Percentiles rank a stretch among this genome's conserved stretches.
Conservation (phyloP, 805 yeast species). For the Ogataea populi-albae region DNA sequence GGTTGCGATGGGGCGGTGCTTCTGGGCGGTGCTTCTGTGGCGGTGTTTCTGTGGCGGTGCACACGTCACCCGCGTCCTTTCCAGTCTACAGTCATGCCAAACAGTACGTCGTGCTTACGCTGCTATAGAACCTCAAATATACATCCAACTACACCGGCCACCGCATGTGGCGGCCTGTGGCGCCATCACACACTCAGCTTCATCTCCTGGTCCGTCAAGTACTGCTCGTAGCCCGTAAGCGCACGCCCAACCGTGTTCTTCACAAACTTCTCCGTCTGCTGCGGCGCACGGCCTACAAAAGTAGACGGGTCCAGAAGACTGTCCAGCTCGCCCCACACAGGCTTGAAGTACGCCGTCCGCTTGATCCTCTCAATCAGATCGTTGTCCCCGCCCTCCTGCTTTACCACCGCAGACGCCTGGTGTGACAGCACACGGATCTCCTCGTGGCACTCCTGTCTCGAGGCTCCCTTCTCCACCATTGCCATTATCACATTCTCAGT, state of each 20-base stretch:
- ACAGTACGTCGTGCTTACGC: too few species aligned
- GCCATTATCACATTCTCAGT: conserved; percentile 99
- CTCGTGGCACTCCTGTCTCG: conserved; percentile 98
- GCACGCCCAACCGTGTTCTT: conserved; percentile 82
- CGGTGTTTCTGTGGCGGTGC: too few species aligned
- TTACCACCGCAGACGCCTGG: conserved; percentile 95
- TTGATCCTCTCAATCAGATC: conserved; percentile 88
- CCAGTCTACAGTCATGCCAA: too few species aligned
- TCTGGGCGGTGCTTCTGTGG: too few species aligned
- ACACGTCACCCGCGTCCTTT: too few species aligned
- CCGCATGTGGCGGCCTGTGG: too few species aligned
- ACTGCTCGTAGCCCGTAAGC: conserved; percentile 58
- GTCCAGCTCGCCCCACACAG: conserved; percentile 84
- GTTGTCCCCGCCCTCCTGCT: conserved; percentile 98
- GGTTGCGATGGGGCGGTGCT: too few species aligned
- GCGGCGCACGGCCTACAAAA: conserved; percentile 97
- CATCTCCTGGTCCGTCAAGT: conserved; percentile 64
- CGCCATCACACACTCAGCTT: too few species aligned
- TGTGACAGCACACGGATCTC: conserved; percentile 94
- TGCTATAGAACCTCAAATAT: too few species aligned
- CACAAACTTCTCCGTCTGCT: conserved; percentile 93
- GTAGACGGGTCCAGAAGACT: conserved; percentile 83
- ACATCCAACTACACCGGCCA: too few species aligned
- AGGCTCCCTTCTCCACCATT: conserved; percentile 96
- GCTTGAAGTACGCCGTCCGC: conserved; percentile 76